Base-by-base conservation (phyloP, 23 red algal species). In the Chondrus crispus region DNA sequence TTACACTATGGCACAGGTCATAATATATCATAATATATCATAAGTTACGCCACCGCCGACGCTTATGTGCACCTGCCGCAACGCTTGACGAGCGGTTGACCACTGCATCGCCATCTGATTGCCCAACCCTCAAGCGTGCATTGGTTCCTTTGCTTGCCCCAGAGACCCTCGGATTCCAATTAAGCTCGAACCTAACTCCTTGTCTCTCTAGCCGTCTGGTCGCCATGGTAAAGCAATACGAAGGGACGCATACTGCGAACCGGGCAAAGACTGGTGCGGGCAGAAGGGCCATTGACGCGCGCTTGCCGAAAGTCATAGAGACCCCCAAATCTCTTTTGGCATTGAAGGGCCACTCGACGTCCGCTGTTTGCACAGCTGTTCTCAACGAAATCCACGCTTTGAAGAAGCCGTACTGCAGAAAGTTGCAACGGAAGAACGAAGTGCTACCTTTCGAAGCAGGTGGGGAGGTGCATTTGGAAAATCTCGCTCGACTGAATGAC, bases 381-480 rank as follows among this genome's bases (percentile, higher is more conserved):
- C 54, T 99, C n/a, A 68, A 72, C 47, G 93, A 95, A n/a, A 38
- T 99, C 12, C 45, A 39, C 36, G 6, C 54, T 44, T 57, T 99
- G 28, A 92, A 92, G 49, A 88, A 88, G 78, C 97, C 97, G 37
- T 20, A 66, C 24, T 85, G 72, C 46, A 91, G 72, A 62, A 92
- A 87, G 55, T 76, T 99, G 19, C 74, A 81, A 14, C 80, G 89
- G 40, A 95, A 95, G 78, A 99, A 99, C 53, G 78, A 95, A 33
- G 41, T 99, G 35, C 77, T 93, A 4, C 97, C 97, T 26, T 96
- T 99, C 68, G 97, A 99, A 35, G 68, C 91, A 14, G 97, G 91
- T 68, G 89, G 84, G 14, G 97, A 99, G 76, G 75, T 62, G 22
- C 88, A 85, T 52, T 28, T 99, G 13, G 94, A 95, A 69, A 95